Base-by-base conservation (phyloP, 129 eudicot species). In the Solidago caesia region DNA sequence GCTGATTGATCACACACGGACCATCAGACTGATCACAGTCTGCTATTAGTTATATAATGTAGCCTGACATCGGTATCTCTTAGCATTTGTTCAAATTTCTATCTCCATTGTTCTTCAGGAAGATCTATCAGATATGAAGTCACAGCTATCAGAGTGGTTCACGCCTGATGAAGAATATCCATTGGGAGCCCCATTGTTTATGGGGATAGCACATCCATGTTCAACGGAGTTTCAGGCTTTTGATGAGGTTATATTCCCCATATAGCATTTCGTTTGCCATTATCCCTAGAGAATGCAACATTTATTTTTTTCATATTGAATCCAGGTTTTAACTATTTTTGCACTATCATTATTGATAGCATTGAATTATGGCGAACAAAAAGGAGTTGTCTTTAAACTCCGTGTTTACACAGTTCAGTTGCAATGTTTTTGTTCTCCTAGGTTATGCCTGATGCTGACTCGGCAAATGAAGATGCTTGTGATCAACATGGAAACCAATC, bases 91-190 rank as follows among this genome's bases (percentile, higher is more conserved):
- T 74, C 11, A 61, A 29, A 73, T 51, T 70, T 56, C 29, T 51
- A 66, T 65, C 71, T 49, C 73, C 16, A 43, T 39, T 70, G 29
- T 45, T 55, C 46, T 79, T 58, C 78, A 91, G 91, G 96, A 88
- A 61, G 91, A 88, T 77, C 64, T 85, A 70, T 75, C 69, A 53
- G 48, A 78, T 75, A 88, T 88, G 66, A 84, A 68, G 75, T 72
- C 71, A 48, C 91, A 84, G 77, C 83, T 91, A 57, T 64, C 84
- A 76, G 77, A 85, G 67, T 82, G 85, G 64, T 88, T 91, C 79
- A 77, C 87, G 48, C 91, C 96, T 59, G 96, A 90, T 59, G 94
- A 91, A 53, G 88, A 86, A 29, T 91, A 84, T 84, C 88, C 91
- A n/a, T 64, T 84, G 44, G 94, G 89, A 62, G 77, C 77, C 65